Conservation (phyloP, 176 grass and related monocot species). For the Oryza coarctata region DNA sequence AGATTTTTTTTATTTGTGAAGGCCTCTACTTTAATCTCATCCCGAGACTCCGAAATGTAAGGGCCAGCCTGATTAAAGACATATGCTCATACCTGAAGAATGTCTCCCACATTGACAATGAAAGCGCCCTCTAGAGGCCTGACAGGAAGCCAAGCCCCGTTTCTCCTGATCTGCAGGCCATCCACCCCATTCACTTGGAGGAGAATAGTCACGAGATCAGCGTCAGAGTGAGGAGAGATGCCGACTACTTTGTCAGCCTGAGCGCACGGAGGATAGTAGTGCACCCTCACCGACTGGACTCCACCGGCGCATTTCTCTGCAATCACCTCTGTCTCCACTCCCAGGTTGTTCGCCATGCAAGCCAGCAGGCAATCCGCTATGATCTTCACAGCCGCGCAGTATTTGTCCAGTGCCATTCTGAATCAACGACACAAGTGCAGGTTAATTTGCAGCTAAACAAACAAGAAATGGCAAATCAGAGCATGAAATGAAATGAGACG, state of each 20-base stretch:
- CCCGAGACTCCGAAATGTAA: too few species aligned
- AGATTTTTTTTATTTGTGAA: too few species aligned
- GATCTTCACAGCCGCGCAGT: constrained; percentile 38
- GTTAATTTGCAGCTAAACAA: background rate
- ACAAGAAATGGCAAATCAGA: too few species aligned
- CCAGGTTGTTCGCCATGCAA: constrained; percentile 45
- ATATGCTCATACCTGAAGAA: constrained; percentile 34
- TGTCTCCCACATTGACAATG: constrained; percentile 63
- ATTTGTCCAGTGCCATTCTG: constrained; percentile 28
- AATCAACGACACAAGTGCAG: background rate
- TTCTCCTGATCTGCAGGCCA: constrained; percentile 54
- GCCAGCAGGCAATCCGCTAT: constrained; percentile 40
- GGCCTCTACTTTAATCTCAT: too few species aligned
- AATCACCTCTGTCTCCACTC: constrained; percentile 35
- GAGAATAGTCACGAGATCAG: constrained; percentile 43
- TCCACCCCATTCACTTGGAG: constrained; percentile 53
- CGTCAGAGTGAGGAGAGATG: constrained; percentile 67
- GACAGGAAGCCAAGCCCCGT: constrained; percentile 47
- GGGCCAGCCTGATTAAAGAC: too few species aligned
- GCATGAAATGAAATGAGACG: too few species aligned
- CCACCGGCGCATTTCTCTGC: constrained; percentile 1
- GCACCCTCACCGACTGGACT: constrained; percentile 64
- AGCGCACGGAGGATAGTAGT: constrained; percentile 63
- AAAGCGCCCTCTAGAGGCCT: constrained; percentile 43
- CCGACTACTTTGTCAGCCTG: constrained; percentile 49